Percentiles rank a stretch among this genome's conserved stretches.
Evolutionary conservation across 257 asterid genomes (phyloP).

Genomic region (Agastache rugosa): DNA sequence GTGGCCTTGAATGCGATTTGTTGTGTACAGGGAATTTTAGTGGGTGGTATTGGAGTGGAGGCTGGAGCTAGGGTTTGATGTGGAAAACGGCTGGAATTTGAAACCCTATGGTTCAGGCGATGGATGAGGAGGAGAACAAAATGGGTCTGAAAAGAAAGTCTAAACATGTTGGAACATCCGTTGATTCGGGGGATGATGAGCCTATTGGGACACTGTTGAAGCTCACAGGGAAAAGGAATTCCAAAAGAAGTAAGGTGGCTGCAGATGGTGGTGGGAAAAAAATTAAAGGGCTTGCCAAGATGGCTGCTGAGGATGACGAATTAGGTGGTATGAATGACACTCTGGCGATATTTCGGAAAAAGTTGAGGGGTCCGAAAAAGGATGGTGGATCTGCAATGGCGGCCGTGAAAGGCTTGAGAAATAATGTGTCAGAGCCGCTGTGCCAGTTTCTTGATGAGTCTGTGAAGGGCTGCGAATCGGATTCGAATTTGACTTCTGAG

Average conservation of each 20-base stretch:
- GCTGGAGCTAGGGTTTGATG: slow-evolving; percentile 63
- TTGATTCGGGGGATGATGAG: slow-evolving; percentile 81
- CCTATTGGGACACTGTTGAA: slow-evolving; percentile 79
- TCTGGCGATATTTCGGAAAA: slow-evolving; percentile 83
- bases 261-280: slow-evolving; percentile 50
- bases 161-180: slow-evolving; percentile 41
- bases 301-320: slow-evolving; percentile 55
- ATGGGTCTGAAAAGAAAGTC: slow-evolving; percentile 61
- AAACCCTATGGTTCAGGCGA: slow-evolving; percentile 58
- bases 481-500: slow-evolving; percentile 38
- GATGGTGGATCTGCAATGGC: slow-evolving; percentile 47
- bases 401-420: slow-evolving; percentile 39
- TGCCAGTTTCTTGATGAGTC: slow-evolving; percentile 43
- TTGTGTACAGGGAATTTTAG: slow-evolving; percentile 38
- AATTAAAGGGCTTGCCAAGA: slow-evolving; percentile 48
- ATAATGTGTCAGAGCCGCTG: slow-evolving; percentile 40
- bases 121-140: slow-evolving; percentile 66
- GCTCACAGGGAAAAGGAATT: slow-evolving; percentile 60
- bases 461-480: slow-evolving; percentile 37
- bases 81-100: slow-evolving; percentile 51
- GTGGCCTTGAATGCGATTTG: slow-evolving; percentile 26
- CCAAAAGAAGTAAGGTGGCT: slow-evolving; percentile 62
- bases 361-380: slow-evolving; percentile 82
- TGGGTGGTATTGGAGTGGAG: slow-evolving; percentile 44
- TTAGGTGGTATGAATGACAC: slow-evolving; percentile 89